Base-by-base conservation (phyloP, 805 yeast genomes). In the Kurtzmaniella fragi region DNA sequence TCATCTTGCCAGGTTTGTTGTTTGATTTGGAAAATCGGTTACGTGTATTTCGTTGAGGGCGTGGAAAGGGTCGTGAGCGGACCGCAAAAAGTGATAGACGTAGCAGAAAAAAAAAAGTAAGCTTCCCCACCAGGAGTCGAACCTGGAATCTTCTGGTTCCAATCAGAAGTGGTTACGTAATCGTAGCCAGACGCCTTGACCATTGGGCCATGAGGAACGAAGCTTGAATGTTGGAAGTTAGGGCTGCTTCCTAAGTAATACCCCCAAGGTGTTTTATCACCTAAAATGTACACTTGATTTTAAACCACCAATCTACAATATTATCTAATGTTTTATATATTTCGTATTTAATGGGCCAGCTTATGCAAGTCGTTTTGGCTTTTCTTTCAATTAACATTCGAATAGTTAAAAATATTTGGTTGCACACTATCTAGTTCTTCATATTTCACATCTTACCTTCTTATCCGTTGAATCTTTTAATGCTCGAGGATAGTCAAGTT, bases 401-500 rank as follows among this genome's bases (percentile, higher is more conserved):
- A n/a, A n/a, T n/a, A n/a, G n/a, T n/a, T n/a, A n/a, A n/a, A n/a
- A n/a, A 20, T 20, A 20, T 5, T 20, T 20, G 25, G 25, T 20
- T 8, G 25, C 7, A 20, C 25, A 8, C 25, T 8, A 20, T 20
- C 7, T 5, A 20, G 25, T 8, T 5, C 8, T 8, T 5, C 25
- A 20, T 8, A 5, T 8, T 8, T 20, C 5, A 20, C 25, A 5
- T 20, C 25, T 20, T 8, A 5, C 25, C 25, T 20, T 20, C 25
- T 20, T 28, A 20, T 5, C 25, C 5, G 8, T 20, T 8, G 8
- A 5, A 20, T 5, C 26, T 2, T 25, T 51, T 64, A 89, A 64
- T 90, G 97, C 70, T 90, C 97, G 56, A 90, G 76, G 54, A 93
- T 90, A 56, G 95, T 88, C 67, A 91, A 77, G 70, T 87, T 89